Base-by-base conservation (phyloP, 2,329 filamentous ascomycete genomes). In the Epicoccum sorghinum region DNA sequence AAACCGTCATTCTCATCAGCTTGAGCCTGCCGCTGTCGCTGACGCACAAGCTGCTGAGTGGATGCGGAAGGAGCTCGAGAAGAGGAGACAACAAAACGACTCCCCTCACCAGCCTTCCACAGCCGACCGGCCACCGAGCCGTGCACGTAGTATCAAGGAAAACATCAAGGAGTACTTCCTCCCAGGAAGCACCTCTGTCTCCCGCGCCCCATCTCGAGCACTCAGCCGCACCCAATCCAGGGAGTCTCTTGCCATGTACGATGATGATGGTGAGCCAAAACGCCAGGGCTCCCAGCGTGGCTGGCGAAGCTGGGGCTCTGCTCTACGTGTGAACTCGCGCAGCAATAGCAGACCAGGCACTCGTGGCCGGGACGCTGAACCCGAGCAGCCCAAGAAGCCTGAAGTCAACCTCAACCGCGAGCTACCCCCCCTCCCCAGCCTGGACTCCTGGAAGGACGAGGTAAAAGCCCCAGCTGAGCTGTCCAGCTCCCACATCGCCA, bases 371-470 rank as follows among this genome's bases (percentile, higher is more conserved):
- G 52, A 60, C 22, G 63, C 60, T 25, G 63, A 67, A 18, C 9
- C 37, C 10, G 69, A 71, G 22, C 58, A 57, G 24, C 45, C 62
- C 10, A 69, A 62, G 48, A 74, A 72, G 47, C 43, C 61, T 3
- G 69, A 72, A 25, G 52, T 79, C 52, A 75, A 81, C 47, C 67
- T 81, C 29, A 81, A 81, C 60, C 67, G 78, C 50, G 77, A 80
- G 53, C 64, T 81, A 23, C 79, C 79, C 30, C 79, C 79, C 4
- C 58, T 81, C 9, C 79, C 79, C 6, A 75, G 78, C 42, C 66
- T 81, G 5, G 78, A 80, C 51, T 72, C 65, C 4, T 75, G 72
- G 72, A 71, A 69, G 43, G 64, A 70, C 12, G 59, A 66, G 36
- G 44, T 58, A 24, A 50, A 53, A 32, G 45, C 46, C 36, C 52